phyloP scores from a whole-genome alignment of 2,329 filamentous ascomycete species.

The Aureobasidium pullulans region DNA sequence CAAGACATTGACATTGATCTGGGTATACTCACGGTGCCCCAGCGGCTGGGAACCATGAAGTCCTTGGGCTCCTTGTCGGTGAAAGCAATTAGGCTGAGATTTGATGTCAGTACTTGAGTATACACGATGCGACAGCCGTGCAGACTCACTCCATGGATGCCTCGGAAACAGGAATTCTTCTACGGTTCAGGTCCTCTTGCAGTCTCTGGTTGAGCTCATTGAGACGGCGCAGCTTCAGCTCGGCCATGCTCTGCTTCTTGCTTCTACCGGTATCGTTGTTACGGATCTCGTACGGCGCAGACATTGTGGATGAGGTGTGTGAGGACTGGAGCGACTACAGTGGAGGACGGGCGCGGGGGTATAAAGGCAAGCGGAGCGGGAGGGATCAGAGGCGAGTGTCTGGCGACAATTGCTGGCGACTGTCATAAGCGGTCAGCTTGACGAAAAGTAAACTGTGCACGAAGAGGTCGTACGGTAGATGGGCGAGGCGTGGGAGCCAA shows the following conservation, averaged over 20 bases:
- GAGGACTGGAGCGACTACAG: constrained; percentile 3
- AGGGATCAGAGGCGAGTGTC: neutral
- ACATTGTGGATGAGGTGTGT: constrained; percentile 37
- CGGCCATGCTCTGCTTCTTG: constrained; percentile 99
- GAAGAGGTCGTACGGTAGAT: neutral
- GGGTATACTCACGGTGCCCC: constrained; percentile 60
- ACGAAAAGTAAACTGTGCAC: constrained; percentile 8
- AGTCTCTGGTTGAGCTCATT: constrained; percentile 95
- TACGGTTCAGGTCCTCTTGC: constrained; percentile 90
- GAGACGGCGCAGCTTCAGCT: constrained; percentile 90
- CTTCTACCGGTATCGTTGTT: constrained; percentile 63
- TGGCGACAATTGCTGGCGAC: constrained; percentile 2
- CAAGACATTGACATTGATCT: neutral
- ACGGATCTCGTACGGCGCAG: constrained; percentile 58
- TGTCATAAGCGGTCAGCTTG: constrained; percentile 14
- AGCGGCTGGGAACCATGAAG: constrained; percentile 97
- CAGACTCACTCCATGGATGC: constrained; percentile 55
- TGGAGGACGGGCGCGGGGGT: neutral
- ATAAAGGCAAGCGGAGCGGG: neutral
- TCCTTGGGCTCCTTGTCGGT: constrained; percentile 91
- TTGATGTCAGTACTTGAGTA: neutral
- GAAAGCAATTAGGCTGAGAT: constrained; percentile 82
- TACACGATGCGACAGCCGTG: neutral
- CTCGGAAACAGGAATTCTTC: constrained; percentile 91
- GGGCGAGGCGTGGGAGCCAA: constrained; percentile 11